phyloP scores from a whole-genome alignment of 1,139 yeast genomes.

The Diutina ranongensis region DNA sequence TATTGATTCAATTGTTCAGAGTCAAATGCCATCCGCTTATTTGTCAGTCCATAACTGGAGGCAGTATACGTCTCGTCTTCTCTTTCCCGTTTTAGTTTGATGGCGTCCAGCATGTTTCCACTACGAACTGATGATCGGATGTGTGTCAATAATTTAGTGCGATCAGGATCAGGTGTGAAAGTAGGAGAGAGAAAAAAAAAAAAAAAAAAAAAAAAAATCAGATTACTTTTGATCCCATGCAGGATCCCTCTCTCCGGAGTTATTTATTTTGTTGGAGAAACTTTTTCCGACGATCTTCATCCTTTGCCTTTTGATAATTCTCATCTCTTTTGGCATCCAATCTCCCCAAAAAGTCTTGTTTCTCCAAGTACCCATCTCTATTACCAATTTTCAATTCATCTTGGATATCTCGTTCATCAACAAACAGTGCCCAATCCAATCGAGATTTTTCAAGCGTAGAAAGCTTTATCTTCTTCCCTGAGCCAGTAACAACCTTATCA shows the following conservation, averaged over 20 bases:
- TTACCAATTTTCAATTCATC: constrained; percentile 76
- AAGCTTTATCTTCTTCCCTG: constrained; percentile 45
- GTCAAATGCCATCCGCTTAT: constrained; percentile 62
- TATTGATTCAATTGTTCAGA: constrained; percentile 16
- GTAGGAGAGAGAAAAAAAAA: not conserved
- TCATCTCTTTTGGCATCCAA: constrained; percentile 60
- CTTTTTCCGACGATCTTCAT: constrained; percentile 19
- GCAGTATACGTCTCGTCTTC: constrained; percentile 16
- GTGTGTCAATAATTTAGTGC: too few relatives aligned
- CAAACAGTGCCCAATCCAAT: constrained; percentile 92
- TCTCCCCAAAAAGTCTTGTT: constrained; percentile 77
- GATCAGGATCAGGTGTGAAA: not conserved
- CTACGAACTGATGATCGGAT: too few relatives aligned
- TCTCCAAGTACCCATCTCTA: constrained; percentile 77
- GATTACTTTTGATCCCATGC: too few relatives aligned
- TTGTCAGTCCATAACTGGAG: constrained; percentile 20
- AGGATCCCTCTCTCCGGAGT: too few relatives aligned
- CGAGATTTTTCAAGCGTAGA: constrained; percentile 89
- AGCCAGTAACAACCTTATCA: constrained; percentile 38
- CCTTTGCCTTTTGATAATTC: constrained; percentile 48
- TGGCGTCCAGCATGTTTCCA: constrained; percentile 9
- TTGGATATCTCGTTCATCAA: constrained; percentile 71
- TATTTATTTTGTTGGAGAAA: not conserved
- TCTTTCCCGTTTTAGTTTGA: constrained; percentile 58
- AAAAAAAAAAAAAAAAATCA: too few relatives aligned